Conservation (phyloP, 2,329 filamentous ascomycete genomes). For the Thermoascus crustaceus region DNA sequence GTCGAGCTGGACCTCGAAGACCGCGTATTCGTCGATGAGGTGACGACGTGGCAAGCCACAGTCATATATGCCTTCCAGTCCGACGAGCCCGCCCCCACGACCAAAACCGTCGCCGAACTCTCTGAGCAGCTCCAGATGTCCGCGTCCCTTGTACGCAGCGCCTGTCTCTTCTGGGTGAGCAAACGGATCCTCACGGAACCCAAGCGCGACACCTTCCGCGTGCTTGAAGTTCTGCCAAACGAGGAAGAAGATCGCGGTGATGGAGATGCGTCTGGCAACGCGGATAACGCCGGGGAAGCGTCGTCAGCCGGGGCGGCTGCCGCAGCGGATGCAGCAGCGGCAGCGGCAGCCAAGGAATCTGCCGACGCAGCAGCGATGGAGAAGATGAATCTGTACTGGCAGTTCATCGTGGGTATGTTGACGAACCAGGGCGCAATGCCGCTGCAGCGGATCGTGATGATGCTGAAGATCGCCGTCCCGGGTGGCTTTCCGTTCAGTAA, state of each 20-base stretch:
- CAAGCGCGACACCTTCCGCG: conserved; percentile 46
- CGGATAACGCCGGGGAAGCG: conserved; percentile 14
- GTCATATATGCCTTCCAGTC: conserved; percentile 76
- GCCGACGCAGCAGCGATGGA: conserved; percentile 56
- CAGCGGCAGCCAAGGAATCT: conserved; percentile 36
- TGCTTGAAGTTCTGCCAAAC: conserved; percentile 46
- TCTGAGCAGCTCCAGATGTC: conserved; percentile 47
- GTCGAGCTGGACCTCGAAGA: conserved; percentile 79
- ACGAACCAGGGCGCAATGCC: conserved; percentile 86
- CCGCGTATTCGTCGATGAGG: conserved; percentile 59
- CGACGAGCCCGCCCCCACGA: conserved; percentile 21
- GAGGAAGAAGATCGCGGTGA: conserved; percentile 20
- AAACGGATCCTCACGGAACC: conserved; percentile 44
- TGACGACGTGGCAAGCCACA: conserved; percentile 78
- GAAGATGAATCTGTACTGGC: conserved; percentile 70
- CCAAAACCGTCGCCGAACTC: conserved; percentile 37
- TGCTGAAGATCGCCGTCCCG: conserved; percentile 85
- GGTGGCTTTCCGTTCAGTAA: conserved; percentile 85
- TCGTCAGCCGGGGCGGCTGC: conserved; percentile 26
- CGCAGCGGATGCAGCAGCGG: conserved; percentile 34
- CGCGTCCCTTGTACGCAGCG: conserved; percentile 48
- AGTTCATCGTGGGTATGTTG: conserved; percentile 90
- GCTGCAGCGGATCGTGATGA: conserved; percentile 74
- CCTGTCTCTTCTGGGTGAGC: conserved; percentile 55
- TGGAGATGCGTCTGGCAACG: conserved; percentile 14